Conservation (phyloP, 345 rosid genomes). For the Dipteronia sinensis region DNA sequence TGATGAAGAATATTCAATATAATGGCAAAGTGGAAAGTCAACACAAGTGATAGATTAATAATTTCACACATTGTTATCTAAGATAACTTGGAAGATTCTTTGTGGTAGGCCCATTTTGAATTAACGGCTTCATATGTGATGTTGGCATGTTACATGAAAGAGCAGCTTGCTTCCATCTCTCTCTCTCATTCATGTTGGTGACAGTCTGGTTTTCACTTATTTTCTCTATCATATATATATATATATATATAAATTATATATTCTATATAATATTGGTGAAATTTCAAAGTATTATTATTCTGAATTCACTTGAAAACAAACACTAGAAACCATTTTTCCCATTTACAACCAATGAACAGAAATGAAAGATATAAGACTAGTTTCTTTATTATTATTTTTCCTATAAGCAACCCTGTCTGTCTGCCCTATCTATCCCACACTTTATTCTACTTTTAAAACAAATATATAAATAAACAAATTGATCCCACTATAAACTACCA, state of each 20-base stretch:
- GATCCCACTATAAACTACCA: conserved; percentile 29
- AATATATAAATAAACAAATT: conserved; percentile 21
- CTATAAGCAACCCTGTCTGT: neutral
- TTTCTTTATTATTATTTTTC: conserved; percentile 21
- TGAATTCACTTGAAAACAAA: conserved; percentile 10
- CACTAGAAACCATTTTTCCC: conserved; percentile 15
- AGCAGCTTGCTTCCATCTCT: neutral
- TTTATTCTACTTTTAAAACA: conserved; percentile 17
- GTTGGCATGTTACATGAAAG: conserved; percentile 16
- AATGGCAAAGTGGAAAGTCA: conserved; percentile 25
- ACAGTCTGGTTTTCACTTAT: conserved; percentile 14
- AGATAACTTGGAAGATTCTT: conserved; percentile 35
- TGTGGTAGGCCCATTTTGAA: conserved; percentile 24
- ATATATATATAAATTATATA: neutral
- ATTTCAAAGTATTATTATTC: conserved; percentile 4
- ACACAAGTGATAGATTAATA: conserved; percentile 20
- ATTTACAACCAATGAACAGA: conserved; percentile 20
- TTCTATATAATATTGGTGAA: neutral
- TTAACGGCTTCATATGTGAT: conserved; percentile 21
- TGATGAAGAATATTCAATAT: conserved; percentile 7
- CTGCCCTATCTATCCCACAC: neutral
- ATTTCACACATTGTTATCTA: conserved; percentile 19
- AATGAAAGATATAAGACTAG: conserved; percentile 7
- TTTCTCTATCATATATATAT: neutral
- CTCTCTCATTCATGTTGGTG: conserved; percentile 15